Conservation (phyloP, 805 yeast genomes). For the Ogataea nonfermentans region DNA sequence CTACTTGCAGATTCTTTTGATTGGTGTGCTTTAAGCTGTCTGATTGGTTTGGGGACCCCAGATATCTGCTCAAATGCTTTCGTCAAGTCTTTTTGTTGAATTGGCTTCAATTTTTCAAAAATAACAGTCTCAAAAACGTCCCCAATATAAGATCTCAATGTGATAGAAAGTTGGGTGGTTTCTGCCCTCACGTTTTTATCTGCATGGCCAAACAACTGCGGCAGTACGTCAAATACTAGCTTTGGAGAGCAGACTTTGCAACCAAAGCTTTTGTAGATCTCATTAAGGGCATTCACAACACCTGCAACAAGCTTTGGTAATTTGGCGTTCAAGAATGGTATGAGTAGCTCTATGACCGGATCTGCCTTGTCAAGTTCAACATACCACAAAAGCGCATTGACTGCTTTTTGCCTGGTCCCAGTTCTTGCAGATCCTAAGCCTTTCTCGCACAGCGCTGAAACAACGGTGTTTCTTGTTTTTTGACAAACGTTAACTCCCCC, state of each 20-base stretch:
- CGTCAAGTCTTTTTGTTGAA: slow-evolving; percentile 82
- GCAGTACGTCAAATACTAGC: slow-evolving; percentile 52
- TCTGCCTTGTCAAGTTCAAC: slow-evolving; percentile 68
- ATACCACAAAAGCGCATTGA: slow-evolving; percentile 58
- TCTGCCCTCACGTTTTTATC: slow-evolving; percentile 84
- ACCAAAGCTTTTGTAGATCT: slow-evolving; percentile 61
- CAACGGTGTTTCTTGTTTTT: slow-evolving; percentile 41
- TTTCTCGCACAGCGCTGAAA: slow-evolving; percentile 69
- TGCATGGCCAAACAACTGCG: slow-evolving; percentile 77
- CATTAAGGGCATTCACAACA: slow-evolving; percentile 52
- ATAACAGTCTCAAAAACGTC: slow-evolving; percentile 54
- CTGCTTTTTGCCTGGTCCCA: slow-evolving; percentile 65
- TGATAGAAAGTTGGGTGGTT: slow-evolving; percentile 65
- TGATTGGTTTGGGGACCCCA: slow-evolving; percentile 46
- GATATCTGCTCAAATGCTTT: slow-evolving; percentile 59
- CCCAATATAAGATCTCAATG: slow-evolving; percentile 74
- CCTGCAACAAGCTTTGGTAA: slow-evolving; percentile 80
- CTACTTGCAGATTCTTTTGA: slow-evolving; percentile 27
- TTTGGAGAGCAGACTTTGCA: slow-evolving; percentile 59
- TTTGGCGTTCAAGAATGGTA: slow-evolving; percentile 59
- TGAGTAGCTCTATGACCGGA: slow-evolving; percentile 61
- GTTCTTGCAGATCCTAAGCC: slow-evolving; percentile 74
- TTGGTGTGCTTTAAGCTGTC: slow-evolving; percentile 56
- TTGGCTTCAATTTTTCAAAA: slow-evolving; percentile 77
- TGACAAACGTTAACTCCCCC: slow-evolving; percentile 48